Evolutionary conservation across 2,329 filamentous ascomycete genomes (phyloP).

Genomic region (Paracoccidioides lutzii): DNA sequence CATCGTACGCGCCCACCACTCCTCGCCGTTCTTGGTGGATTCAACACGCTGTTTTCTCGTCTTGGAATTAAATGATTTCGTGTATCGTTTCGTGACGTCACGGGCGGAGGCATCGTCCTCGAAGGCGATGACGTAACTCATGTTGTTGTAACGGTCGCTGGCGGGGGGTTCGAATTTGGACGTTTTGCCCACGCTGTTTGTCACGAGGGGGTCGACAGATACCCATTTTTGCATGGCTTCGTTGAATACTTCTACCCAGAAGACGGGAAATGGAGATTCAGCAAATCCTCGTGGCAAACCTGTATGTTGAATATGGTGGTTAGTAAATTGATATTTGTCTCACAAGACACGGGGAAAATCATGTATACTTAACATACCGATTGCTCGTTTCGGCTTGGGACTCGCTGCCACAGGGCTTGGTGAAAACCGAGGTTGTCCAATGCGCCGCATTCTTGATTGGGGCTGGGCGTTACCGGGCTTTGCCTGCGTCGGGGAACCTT

Average conservation of each 20-base stretch:
- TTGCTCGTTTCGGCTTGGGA: conserved; percentile 4
- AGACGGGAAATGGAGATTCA: conserved; percentile 66
- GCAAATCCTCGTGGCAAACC: not conserved
- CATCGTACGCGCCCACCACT: conserved; percentile 43
- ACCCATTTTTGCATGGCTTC: conserved; percentile 83
- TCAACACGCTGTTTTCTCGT: conserved; percentile 75
- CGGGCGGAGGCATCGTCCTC: conserved; percentile 63
- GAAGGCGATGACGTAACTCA: conserved; percentile 77
- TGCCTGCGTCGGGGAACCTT: conserved; percentile 3
- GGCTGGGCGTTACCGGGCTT: conserved; percentile 2
- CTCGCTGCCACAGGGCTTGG: conserved; percentile 2
- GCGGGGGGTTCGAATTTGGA: conserved; percentile 70
- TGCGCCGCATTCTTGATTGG: conserved; percentile 16
- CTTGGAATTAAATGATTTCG: conserved; percentile 81
- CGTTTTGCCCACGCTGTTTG: conserved; percentile 62
- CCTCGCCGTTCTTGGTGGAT: conserved; percentile 40
- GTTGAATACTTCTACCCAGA: conserved; percentile 90
- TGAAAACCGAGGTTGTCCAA: conserved; percentile 23
- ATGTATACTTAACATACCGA: conserved; percentile 1
- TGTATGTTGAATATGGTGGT: not conserved
- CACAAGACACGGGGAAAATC: not conserved
- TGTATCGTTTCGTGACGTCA: conserved; percentile 81
- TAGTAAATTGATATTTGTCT: not conserved
- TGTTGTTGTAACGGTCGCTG: conserved; percentile 59
- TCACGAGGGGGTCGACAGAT: conserved; percentile 72